Base-by-base conservation (phyloP, 345 rosid genomes). In the Capsella bursapastoris region DNA sequence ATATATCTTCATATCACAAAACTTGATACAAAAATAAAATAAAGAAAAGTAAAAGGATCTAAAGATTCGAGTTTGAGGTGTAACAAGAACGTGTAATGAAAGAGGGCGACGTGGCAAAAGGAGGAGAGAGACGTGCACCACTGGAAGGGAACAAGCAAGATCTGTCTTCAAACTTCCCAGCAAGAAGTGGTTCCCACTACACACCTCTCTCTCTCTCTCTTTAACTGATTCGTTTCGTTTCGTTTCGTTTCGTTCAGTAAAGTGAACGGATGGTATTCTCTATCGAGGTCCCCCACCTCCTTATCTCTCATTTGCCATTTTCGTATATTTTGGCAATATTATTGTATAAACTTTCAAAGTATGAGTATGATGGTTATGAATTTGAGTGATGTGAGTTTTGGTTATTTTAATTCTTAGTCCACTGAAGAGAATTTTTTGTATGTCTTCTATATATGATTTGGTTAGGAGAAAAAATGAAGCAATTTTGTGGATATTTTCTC, bases 131-230 rank as follows among this genome's bases (percentile, higher is more conserved):
- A 66, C 88, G 88, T 82, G 87, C 73, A 69, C 72, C 76, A 59
- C 7, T 10, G 7, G 66, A 64, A 79, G 89, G 88, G 81, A 83
- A 81, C 86, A 76, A 79, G 45, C 43, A 70, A 70, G 60, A 69
- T 43, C 75, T 82, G 89, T 85, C 88, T 65, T 60, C 50, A 66
- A 87, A 83, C 64, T 68, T 68, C 68, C 81, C 80, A 82, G 83
- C 87, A 84, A 73, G 63, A 73, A 38, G 60, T 64, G 80, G 84
- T 84, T 13, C 81, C 83, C 77, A 38, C 41, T 11, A 37, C 40
- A 37, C 40, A 37, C 0, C 29, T 3, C 7, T 34, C 7, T 34
- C 7, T 6, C 7, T 29, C 7, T 34, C 37, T 15, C 68, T 49
- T 75, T 38, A 79, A 82, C 89, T 64, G 83, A 80, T 80, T 86